These are phyloP conservation scores for Wickerhamiella sorbophila DNA, from an alignment of 805 yeast genomes.

Conservation along the genomic window DNA sequence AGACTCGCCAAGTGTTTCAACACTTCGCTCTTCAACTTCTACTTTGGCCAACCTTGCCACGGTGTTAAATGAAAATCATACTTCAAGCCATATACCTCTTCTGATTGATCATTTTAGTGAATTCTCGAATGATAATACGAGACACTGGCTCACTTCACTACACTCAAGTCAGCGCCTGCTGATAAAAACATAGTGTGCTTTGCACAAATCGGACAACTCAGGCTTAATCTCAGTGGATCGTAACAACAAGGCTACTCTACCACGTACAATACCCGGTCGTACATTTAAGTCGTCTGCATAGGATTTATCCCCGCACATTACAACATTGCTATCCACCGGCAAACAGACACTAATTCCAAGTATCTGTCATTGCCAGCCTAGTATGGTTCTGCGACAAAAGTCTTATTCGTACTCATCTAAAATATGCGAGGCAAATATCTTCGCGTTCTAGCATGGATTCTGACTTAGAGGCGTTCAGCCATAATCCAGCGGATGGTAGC, in stretches of 20 bases:
- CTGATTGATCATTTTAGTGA: too few relatives aligned
- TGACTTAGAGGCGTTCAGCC: conserved; percentile 39
- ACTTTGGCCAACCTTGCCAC: too few relatives aligned
- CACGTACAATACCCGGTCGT: conserved; percentile 36
- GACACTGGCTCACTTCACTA: not conserved
- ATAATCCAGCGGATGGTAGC: too few relatives aligned
- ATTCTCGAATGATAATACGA: too few relatives aligned
- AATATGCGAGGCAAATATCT: conserved; percentile 15
- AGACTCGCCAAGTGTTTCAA: too few relatives aligned
- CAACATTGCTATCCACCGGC: conserved; percentile 31
- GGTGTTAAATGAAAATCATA: too few relatives aligned
- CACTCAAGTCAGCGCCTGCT: not conserved
- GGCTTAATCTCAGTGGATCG: conserved; percentile 39
- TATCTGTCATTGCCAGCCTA: conserved; percentile 27
- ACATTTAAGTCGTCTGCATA: conserved; percentile 34
- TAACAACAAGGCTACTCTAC: conserved; percentile 42
- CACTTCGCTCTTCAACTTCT: too few relatives aligned
- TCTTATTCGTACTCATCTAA: conserved; percentile 5
- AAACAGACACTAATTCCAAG: conserved; percentile 31
- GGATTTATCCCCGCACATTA: conserved; percentile 29
- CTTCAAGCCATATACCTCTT: too few relatives aligned
- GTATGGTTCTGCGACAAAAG: conserved; percentile 32
- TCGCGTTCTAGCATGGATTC: conserved; percentile 41
- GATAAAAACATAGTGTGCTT: not conserved
- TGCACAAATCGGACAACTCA: conserved; percentile 27